Evolutionary conservation across 164 flowering plant species (phyloP).

Genomic region (Stephania cephalantha): DNA sequence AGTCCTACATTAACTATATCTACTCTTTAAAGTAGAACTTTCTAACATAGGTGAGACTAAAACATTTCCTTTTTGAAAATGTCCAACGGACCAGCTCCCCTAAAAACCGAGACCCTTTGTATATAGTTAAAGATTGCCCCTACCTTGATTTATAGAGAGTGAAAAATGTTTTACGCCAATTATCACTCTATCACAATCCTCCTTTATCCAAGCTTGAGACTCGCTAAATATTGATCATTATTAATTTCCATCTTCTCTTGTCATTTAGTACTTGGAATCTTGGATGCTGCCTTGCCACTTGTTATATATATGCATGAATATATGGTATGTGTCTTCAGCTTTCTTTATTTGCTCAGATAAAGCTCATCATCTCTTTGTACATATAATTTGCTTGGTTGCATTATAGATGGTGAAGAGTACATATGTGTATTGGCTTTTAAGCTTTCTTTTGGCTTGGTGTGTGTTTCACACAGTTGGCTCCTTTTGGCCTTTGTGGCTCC

Average conservation of each 20-base stretch:
- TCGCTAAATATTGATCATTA: neutral
- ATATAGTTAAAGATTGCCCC: no score
- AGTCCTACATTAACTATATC: no score
- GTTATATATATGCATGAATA: neutral
- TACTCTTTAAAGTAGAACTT: no score
- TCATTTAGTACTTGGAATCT: neutral
- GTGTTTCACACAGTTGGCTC: neutral
- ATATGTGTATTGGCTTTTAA: neutral
- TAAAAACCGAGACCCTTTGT: no score
- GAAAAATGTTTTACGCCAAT: no score
- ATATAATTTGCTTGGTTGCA: constrained; percentile 2
- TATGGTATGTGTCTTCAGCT: neutral
- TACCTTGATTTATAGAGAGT: no score
- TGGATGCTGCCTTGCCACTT: constrained; percentile 8
- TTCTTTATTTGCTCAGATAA: neutral
- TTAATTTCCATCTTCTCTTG: neutral
- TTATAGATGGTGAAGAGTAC: neutral
- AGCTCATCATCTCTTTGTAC: neutral
- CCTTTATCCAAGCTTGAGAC: no score
- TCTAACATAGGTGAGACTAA: no score
- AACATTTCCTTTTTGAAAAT: no score
- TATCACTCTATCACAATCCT: no score
- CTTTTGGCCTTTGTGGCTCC: constrained; percentile 17
- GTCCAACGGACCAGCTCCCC: no score
- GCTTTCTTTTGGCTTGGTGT: constrained; percentile 7